These are phyloP conservation scores for Barnettozyma californica DNA, from an alignment of 805 yeast species.

Conservation along the genomic window DNA sequence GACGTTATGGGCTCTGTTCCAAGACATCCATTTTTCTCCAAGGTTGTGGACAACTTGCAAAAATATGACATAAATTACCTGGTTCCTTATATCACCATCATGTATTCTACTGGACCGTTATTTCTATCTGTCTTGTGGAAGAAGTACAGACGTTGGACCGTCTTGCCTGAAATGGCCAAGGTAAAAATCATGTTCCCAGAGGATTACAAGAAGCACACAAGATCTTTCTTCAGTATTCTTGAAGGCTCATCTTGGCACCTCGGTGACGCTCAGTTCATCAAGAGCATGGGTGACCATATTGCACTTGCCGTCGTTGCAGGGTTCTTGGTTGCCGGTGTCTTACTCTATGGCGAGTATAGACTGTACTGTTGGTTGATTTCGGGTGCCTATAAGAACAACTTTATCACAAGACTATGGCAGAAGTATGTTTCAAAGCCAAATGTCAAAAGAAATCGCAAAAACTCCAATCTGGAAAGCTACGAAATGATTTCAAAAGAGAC, in stretches of 20 bases:
- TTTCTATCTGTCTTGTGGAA: slow-evolving; percentile 85
- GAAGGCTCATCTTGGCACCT: slow-evolving; percentile 92
- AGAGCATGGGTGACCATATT: slow-evolving; percentile 69
- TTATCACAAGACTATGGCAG: slow-evolving; percentile 13
- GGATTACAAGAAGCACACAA: slow-evolving; percentile 58
- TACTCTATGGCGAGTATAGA: slow-evolving; percentile 44
- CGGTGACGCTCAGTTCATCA: slow-evolving; percentile 78
- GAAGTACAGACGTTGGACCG: slow-evolving; percentile 72
- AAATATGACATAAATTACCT: slow-evolving; percentile 67
- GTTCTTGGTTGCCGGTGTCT: slow-evolving; percentile 45
- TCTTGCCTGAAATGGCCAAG: slow-evolving; percentile 57
- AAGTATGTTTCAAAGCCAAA: slow-evolving; percentile 15
- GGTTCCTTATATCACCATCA: slow-evolving; percentile 84
- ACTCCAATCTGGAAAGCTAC: slow-evolving; percentile 20
- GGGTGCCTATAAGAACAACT: slow-evolving; percentile 22
- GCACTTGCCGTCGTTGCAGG: slow-evolving; percentile 68
- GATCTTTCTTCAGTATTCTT: slow-evolving; percentile 67
- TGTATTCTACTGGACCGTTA: slow-evolving; percentile 91
- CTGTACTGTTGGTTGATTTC: slow-evolving; percentile 37
- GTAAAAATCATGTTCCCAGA: slow-evolving; percentile 68
- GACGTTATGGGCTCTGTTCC: slow-evolving; percentile 92
- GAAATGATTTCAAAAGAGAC: slow-evolving; percentile 12
- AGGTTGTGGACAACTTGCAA: slow-evolving; percentile 59
- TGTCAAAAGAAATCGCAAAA: slow-evolving; percentile 24
- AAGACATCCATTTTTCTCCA: slow-evolving; percentile 76